Base-by-base conservation (phyloP, 1,284 basidiomycete species). In the Stereum hirsutum region DNA sequence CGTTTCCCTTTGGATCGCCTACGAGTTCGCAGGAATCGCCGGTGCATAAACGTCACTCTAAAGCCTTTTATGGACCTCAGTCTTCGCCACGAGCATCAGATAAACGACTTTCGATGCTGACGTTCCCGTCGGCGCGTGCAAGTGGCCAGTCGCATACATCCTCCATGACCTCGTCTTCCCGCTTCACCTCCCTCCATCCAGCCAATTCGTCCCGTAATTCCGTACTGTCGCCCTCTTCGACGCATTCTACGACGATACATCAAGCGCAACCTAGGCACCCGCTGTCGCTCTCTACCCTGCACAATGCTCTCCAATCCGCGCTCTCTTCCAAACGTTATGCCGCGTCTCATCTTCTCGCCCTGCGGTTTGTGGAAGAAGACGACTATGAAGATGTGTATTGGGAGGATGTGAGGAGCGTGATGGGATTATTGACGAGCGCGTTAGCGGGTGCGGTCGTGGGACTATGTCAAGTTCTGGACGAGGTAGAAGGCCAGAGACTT, bases 351-450 rank as follows among this genome's bases (percentile, higher is more conserved):
- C 65, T 89, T 1, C 67, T 89, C 2, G 85, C 86, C 4, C 58
- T 89, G 28, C 70, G 85, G 4, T 89, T 89, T 54, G 65, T 60
- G 36, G 62, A 61, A 41, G 41, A 58, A 11, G 81, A 83, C 48
- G 78, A 81, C 49, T n/a, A n/a, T n/a, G n/a, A n/a, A n/a, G 64
- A 65, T 11, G 63, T 65, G 6, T 89, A 89, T 53, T 89, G 85
- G 85, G 85, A 88, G 50, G 79, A 88, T 53, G 84, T 85, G 25
- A 71, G 80, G 19, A 76, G 78, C 30, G 74, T 89, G 25, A 79
- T 86, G 67, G 69, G 67, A 5, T 57, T 89, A 4, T 59, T 89
- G 44, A 78, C 77, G 2, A 77, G 69, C 28, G 72, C 82, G 5
- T 66, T 89, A 33, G 66, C 69, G 3, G 84, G 87, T 53, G 73